Percentiles rank a stretch among this genome's conserved stretches.
These are phyloP conservation scores for Aspergillus sp. DNA, from an alignment of 2,329 filamentous ascomycete genomes.

Conservation along the genomic window DNA sequence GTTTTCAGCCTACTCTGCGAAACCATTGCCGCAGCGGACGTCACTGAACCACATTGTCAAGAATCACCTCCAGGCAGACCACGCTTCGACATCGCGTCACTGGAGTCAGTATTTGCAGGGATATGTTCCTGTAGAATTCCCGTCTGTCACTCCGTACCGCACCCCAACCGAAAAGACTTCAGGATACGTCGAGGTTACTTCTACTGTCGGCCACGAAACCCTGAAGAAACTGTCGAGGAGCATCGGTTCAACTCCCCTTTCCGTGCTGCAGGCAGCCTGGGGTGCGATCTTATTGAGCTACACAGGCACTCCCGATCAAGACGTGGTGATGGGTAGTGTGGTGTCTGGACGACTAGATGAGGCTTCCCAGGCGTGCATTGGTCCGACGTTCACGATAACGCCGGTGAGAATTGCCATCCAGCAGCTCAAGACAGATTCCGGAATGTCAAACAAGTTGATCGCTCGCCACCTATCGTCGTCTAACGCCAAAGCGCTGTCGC, in stretches of 20 bases:
- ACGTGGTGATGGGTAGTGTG: slow-evolving; percentile 37
- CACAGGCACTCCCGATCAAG: slow-evolving; percentile 32
- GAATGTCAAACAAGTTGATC: slow-evolving; percentile 17
- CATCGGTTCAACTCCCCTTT: slow-evolving; percentile 31
- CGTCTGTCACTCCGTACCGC: slow-evolving; percentile 24
- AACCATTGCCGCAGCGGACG: slow-evolving; percentile 14
- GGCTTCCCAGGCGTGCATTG: slow-evolving; percentile 27
- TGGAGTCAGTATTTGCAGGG: slow-evolving; percentile 22
- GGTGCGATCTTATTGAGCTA: slow-evolving; percentile 33
- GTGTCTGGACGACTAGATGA: slow-evolving; percentile 30
- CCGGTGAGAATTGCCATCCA: slow-evolving; percentile 31
- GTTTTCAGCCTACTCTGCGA: slow-evolving; percentile 18
- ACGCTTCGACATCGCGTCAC: slow-evolving; percentile 18
- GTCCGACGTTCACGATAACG: slow-evolving; percentile 36
- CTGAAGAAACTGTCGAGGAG: slow-evolving; percentile 31
- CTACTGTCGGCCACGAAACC: slow-evolving; percentile 20
- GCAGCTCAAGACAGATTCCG: slow-evolving; percentile 13
- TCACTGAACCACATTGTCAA: slow-evolving; percentile 26
- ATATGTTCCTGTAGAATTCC: slow-evolving; percentile 23
- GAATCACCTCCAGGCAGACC: slow-evolving; percentile 26
- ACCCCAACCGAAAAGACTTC: slow-evolving; percentile 14
- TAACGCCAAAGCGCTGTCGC: slow-evolving; percentile 21
- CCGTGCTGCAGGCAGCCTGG: slow-evolving; percentile 40
- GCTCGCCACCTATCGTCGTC: slow-evolving; percentile 25
- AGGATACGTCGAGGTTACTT: slow-evolving; percentile 23